Base-by-base conservation (phyloP, 805 yeast genomes). In the Ogataea nakhonphanomensis region DNA sequence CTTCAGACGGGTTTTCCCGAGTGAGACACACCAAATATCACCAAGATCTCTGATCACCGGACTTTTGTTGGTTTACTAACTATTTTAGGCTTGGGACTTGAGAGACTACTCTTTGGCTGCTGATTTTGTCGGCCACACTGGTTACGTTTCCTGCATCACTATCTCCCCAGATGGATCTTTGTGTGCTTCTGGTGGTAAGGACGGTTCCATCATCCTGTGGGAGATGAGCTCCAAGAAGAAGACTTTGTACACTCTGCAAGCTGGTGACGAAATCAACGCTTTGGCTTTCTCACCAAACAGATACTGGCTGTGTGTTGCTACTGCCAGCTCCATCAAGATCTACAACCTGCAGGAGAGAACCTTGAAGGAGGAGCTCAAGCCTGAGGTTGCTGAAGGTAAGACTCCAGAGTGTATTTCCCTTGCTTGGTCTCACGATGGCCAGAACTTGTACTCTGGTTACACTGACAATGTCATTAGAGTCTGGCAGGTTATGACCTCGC, bases 221-320 rank as follows among this genome's bases (percentile, higher is more conserved):
- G 95, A 90, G 78, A 79, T 91, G 75, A 78, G 81, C 79, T 71
- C 79, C 63, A 80, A 84, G 78, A 71, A 74, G 66, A 44, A 47
- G 46, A 81, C 90, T 66, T 78, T 90, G 66, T 91, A 89, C 95
- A 82, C 96, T 65, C 81, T 93, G 71, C 76, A 79, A 64, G 91
- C 96, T 62, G 88, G 93, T 71, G 93, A 91, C 67, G 98, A 91
- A 80, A 89, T 93, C 62, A 87, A 87, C 74, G 95, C 97, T 70
- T 81, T 93, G 69, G 95, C 97, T 63, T 93, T 93, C 95, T 91
- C 98, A 71, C 99, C 99, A 77, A 87, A 87, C 95, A 90, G 99
- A 84, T 93, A 87, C 95, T 93, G 99, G 99, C 85, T 93, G 73
- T 91, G 95, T 70, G 99, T 98, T 76, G 98, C 99, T 67, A 93